Evolutionary conservation across 75 land plant species (phyloP).

Genomic region (Picea sitchensis): DNA sequence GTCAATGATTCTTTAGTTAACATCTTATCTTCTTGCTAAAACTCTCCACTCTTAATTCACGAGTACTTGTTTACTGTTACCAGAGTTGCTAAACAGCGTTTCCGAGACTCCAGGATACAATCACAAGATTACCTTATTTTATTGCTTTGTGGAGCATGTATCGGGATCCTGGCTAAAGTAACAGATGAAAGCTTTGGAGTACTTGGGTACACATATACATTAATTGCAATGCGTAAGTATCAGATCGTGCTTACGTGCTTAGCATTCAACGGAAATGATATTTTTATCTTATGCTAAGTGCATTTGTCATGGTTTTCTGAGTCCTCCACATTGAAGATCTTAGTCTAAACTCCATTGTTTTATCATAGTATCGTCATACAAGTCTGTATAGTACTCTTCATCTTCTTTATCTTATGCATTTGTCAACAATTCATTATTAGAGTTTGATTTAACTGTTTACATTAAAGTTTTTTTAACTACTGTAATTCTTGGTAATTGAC

Average conservation of each 20-base stretch:
- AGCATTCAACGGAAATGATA: neutral
- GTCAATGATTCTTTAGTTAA: neutral
- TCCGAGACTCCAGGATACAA: slow-evolving; percentile 79
- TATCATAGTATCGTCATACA: neutral
- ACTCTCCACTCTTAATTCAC: neutral
- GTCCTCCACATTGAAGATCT: neutral
- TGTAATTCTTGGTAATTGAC: neutral
- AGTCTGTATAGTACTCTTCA: neutral
- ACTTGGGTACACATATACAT: slow-evolving; percentile 83
- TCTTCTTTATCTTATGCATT: neutral
- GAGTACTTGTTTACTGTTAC: neutral
- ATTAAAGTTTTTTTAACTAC: neutral
- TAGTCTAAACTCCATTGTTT: neutral
- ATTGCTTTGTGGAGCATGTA: slow-evolving; percentile 82
- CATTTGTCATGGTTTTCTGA: neutral
- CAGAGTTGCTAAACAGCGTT: slow-evolving; percentile 83
- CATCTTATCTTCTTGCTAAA: slow-evolving; percentile 3
- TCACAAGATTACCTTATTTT: slow-evolving; percentile 85
- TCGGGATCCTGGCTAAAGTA: slow-evolving; percentile 83
- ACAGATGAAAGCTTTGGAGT: slow-evolving; percentile 77
- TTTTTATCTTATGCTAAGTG: neutral
- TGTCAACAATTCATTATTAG: neutral
- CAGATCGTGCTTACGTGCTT: neutral
- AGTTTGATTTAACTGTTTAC: neutral
- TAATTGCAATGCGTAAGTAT: slow-evolving; percentile 93